Conservation (phyloP, 1,139 yeast species). For the Yamadazyma membranifaciens region DNA sequence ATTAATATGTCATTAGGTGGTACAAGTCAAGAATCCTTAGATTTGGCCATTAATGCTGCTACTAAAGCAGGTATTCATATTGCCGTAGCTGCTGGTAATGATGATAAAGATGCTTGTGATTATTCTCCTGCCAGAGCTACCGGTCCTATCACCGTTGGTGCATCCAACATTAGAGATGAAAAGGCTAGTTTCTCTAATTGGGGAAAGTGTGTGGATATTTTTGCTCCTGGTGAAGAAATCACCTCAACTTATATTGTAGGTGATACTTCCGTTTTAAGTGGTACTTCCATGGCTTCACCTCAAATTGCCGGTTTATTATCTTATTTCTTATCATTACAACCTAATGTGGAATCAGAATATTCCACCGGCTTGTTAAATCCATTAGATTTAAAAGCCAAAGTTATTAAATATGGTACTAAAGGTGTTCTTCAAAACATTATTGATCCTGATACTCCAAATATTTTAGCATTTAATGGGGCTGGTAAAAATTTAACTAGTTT, state of each 20-base stretch:
- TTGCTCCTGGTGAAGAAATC: conserved; percentile 82
- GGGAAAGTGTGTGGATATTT: conserved; percentile 82
- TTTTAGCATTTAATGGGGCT: conserved; percentile 90
- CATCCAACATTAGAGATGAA: conserved; percentile 69
- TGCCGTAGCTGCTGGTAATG: conserved; percentile 91
- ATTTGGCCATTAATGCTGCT: conserved; percentile 81
- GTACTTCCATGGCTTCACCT: conserved; percentile 99
- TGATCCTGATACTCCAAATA: conserved; percentile 73
- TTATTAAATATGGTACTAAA: conserved; percentile 77
- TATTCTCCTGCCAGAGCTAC: conserved; percentile 81
- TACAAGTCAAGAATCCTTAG: conserved; percentile 73
- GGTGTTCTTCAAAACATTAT: conserved; percentile 70
- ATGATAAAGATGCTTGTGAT: conserved; percentile 80
- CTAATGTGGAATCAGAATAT: conserved; percentile 76
- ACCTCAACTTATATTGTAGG: conserved; percentile 87
- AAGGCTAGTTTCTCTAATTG: conserved; percentile 81
- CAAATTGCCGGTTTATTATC: conserved; percentile 90
- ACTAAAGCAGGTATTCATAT: conserved; percentile 77
- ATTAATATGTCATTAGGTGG: conserved; percentile 93
- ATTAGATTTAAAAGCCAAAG: conserved; percentile 81
- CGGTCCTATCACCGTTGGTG: conserved; percentile 79
- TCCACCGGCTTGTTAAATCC: conserved; percentile 70
- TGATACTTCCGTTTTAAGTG: conserved; percentile 86
- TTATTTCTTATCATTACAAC: conserved; percentile 89
- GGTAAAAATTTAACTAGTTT: conserved; percentile 75